Base-by-base conservation (phyloP, 1,284 basidiomycete genomes). In the Apiotrichum sp. region DNA sequence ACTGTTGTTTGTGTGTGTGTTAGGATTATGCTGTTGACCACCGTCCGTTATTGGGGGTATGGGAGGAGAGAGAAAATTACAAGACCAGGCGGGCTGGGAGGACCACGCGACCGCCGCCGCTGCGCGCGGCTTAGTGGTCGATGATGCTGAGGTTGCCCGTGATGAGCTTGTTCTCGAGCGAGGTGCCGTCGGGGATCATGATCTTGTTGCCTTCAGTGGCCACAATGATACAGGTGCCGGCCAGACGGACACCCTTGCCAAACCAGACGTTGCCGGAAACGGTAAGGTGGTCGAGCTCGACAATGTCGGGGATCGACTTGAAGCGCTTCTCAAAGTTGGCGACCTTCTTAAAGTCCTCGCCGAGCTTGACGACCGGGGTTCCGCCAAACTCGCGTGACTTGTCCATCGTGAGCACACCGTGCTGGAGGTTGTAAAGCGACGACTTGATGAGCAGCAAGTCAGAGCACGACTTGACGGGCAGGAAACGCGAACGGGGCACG, bases 241-340 rank as follows among this genome's bases (percentile, higher is more conserved):
- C 84, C 53, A 93, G 80, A 14, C 87, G 90, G 52, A 97, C 89
- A 73, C 91, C 90, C 67, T 92, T 85, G 46, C 95, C 95, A 74
- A 98, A 97, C 79, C 87, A 87, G 11, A 98, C 93, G 75, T 98
- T 93, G 36, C 93, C 93, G 57, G 89, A 89, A 50, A 98, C 92
- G 4, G 95, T 98, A 71, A 98, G 81, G 77, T 98, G 93, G 78
- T 98, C 95, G 56, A 97, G 82, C 76, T 96, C 93, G 62, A 89
- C 80, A 65, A 95, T 89, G 76, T 87, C 87, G 50, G 95, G 93
- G 66, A 98, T 95, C 77, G 87, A 89, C 84, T 93, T 96, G 86
- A 74, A 74, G 59, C 72, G 72, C 78, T 93, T 93, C 80, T 97
- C 91, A 84, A 97, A 98, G 75, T 93, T 86, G 67, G 89, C 87